phyloP scores from a whole-genome alignment of 192 early-diverging fungal species.

The Gryganskiella cystojenkinii region DNA sequence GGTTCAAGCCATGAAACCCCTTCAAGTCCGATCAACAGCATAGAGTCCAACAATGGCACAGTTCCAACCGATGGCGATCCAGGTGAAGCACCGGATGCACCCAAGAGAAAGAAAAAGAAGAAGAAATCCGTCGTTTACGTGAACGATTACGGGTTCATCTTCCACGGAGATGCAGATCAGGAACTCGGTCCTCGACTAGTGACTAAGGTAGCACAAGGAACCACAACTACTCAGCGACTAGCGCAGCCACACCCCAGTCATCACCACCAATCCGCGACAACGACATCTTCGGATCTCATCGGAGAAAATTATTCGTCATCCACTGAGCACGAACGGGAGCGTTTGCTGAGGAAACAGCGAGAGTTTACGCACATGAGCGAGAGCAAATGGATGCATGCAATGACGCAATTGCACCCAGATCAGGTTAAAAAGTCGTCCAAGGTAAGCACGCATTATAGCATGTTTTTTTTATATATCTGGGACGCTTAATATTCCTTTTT shows the following conservation, averaged over 20 bases:
- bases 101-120: background rate
- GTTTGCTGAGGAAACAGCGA: slow-evolving; percentile 24
- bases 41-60: too few species aligned
- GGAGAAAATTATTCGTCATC: slow-evolving; percentile 2
- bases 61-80: too few species aligned
- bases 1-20: too few species aligned
- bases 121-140: slow-evolving; percentile 6
- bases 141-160: slow-evolving; percentile 44
- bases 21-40: too few species aligned
- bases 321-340: slow-evolving; percentile 26
- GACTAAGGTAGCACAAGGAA: too few species aligned
- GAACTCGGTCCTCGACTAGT: too few species aligned
- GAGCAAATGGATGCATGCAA: slow-evolving; percentile 47
- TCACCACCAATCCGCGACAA: too few species aligned
- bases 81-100: too few species aligned
- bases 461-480: background rate
- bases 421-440: slow-evolving; percentile 50
- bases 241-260: too few species aligned
- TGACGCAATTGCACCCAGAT: slow-evolving; percentile 41
- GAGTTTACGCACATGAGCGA: slow-evolving; percentile 30
- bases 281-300: background rate
- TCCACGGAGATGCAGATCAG: too few species aligned
- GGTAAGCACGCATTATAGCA: background rate
- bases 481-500: background rate
- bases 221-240: too few species aligned